Conservation (phyloP, 768 basidiomycete species). For the Suillus clintonianus region DNA sequence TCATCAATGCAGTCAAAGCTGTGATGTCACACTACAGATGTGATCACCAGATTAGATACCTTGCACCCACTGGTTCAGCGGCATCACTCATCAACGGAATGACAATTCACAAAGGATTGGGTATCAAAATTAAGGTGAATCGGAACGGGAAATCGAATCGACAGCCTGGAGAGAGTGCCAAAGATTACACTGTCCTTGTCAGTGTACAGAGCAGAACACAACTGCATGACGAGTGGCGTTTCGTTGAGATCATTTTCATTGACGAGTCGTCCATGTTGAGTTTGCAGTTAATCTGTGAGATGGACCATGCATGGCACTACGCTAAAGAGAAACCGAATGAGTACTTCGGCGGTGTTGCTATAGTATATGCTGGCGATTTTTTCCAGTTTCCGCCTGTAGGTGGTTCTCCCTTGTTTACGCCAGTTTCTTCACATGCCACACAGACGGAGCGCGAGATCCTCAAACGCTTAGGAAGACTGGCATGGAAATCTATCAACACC, state of each 20-base stretch:
- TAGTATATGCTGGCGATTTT: slow-evolving; percentile 44
- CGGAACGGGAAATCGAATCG: slow-evolving; percentile 15
- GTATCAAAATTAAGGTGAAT: slow-evolving; percentile 17
- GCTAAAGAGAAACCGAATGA: slow-evolving; percentile 21
- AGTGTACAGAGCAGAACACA: slow-evolving; percentile 13
- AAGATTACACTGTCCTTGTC: slow-evolving; percentile 16
- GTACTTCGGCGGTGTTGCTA: slow-evolving; percentile 40
- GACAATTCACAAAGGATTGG: slow-evolving; percentile 28
- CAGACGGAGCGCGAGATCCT: background rate
- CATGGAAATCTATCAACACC: slow-evolving; percentile 14
- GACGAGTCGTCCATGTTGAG: slow-evolving; percentile 33
- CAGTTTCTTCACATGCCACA: slow-evolving; percentile 11
- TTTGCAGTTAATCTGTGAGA: slow-evolving; percentile 21
- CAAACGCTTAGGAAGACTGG: slow-evolving; percentile 1
- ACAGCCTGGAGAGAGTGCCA: slow-evolving; percentile 5
- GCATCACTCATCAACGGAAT: slow-evolving; percentile 29
- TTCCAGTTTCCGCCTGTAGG: slow-evolving; percentile 29
- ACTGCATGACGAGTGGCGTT: slow-evolving; percentile 23
- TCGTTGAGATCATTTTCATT: slow-evolving; percentile 27
- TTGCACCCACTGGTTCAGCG: slow-evolving; percentile 34
- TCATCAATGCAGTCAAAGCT: background rate
- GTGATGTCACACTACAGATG: too few relatives aligned
- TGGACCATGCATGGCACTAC: slow-evolving; percentile 29
- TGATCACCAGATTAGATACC: slow-evolving; percentile 21
- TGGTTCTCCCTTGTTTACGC: slow-evolving; percentile 23